Percentiles rank a stretch among this genome's conserved stretches.
phyloP scores from a whole-genome alignment of 768 basidiomycete genomes.

The Macrolepiota dolichaula region DNA sequence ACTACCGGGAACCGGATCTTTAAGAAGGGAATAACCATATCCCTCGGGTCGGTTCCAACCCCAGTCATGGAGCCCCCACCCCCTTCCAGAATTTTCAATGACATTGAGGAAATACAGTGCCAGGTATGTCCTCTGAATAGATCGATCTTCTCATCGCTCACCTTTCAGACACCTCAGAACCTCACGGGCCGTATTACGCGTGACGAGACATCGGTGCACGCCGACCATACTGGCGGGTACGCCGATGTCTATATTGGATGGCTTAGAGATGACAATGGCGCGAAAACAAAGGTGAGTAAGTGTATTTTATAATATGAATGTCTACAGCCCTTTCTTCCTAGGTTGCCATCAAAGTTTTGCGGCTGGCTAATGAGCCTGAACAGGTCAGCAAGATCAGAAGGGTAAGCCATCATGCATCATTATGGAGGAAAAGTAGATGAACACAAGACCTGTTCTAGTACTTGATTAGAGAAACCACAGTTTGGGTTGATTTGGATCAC shows the following conservation, averaged over 20 bases:
- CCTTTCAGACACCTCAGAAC: background rate
- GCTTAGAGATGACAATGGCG: background rate
- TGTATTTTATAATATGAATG: background rate
- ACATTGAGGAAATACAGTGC: background rate
- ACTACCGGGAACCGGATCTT: too few relatives aligned
- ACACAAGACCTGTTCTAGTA: background rate
- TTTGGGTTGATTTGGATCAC: conserved; percentile 18
- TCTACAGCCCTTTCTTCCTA: background rate
- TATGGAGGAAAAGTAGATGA: background rate
- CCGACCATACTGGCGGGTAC: background rate
- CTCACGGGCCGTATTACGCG: background rate
- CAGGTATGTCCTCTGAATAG: background rate
- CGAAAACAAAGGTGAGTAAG: background rate
- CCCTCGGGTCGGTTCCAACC: too few relatives aligned
- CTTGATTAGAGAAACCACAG: conserved; percentile 14
- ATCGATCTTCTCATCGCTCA: background rate
- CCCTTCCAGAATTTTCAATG: background rate
- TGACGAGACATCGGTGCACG: background rate
- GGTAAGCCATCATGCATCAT: background rate
- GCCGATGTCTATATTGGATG: background rate
- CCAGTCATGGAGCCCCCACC: background rate
- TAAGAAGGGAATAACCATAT: too few relatives aligned
- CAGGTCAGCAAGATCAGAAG: background rate
- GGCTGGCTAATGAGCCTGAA: background rate
- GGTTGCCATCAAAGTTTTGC: conserved; percentile 2